phyloP scores from a whole-genome alignment of 106 monocot genomes.

The Dioscorea dumetorum region DNA sequence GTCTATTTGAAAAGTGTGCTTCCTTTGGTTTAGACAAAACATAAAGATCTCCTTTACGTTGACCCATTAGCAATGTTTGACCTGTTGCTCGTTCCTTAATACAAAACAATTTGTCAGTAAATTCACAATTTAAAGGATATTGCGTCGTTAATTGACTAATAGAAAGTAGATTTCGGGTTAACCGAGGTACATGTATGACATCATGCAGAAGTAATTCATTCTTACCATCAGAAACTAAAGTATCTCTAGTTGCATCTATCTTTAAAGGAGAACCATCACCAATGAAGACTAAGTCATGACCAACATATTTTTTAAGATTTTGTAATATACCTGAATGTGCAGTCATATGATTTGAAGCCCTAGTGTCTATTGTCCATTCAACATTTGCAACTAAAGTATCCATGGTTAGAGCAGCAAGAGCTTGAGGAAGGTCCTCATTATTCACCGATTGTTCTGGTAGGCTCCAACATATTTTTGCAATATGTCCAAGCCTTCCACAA shows the following conservation, averaged over 20 bases:
- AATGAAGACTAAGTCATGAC: background rate
- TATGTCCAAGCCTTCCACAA: background rate
- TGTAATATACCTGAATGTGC: background rate
- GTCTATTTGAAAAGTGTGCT: background rate
- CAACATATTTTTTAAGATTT: background rate
- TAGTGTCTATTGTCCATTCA: background rate
- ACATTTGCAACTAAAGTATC: background rate
- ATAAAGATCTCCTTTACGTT: background rate
- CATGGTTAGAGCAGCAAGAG: background rate
- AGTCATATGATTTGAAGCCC: background rate
- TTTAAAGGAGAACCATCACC: background rate
- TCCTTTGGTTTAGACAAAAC: background rate
- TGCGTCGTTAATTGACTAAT: background rate
- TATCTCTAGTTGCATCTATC: background rate
- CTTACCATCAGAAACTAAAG: background rate
- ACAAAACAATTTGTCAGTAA: background rate
- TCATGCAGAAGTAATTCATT: background rate
- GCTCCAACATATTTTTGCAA: background rate
- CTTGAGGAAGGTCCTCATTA: background rate
- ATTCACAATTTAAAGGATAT: background rate
- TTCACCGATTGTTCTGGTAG: background rate
- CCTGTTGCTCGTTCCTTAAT: background rate
- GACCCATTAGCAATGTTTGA: background rate
- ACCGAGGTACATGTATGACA: background rate
- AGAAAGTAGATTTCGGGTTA: background rate